Conservation (phyloP, 2,329 filamentous ascomycete species). For the Fulvia fulva region DNA sequence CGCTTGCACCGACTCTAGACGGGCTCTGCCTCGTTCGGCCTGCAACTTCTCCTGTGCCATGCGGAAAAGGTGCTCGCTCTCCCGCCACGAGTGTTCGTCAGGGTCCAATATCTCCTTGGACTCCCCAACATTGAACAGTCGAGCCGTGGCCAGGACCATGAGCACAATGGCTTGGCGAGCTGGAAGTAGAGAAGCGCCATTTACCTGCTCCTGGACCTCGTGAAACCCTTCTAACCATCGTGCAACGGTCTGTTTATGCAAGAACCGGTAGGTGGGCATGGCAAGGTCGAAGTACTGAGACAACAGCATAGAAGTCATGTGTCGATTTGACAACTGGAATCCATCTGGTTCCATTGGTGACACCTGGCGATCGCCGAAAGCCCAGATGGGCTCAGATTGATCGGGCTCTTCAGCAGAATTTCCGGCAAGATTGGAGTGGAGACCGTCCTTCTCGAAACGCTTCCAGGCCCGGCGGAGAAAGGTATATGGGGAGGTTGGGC, state of each 20-base stretch:
- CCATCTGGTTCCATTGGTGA: constrained; percentile 36
- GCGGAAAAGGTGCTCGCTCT: constrained; percentile 30
- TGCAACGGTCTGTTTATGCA: constrained; percentile 43
- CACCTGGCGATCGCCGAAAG: constrained; percentile 48
- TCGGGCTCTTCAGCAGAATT: constrained; percentile 26
- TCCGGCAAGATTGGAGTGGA: not conserved
- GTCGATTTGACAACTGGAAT: constrained; percentile 39
- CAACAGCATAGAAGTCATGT: constrained; percentile 32
- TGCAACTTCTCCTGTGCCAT: constrained; percentile 23
- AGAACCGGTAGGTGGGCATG: constrained; percentile 43
- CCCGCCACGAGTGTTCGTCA: constrained; percentile 18
- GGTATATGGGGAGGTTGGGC: constrained; percentile 26
- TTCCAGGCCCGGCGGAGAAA: constrained; percentile 51
- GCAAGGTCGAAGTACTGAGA: constrained; percentile 42
- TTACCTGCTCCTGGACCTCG: constrained; percentile 39
- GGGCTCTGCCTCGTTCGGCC: constrained; percentile 24
- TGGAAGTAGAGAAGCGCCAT: constrained; percentile 36
- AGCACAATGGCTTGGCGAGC: constrained; percentile 47
- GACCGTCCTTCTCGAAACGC: constrained; percentile 38
- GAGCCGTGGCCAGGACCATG: constrained; percentile 51
- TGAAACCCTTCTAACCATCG: constrained; percentile 47
- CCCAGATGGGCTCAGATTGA: constrained; percentile 46
- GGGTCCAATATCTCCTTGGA: constrained; percentile 9
- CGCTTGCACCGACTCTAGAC: constrained; percentile 39
- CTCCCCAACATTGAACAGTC: constrained; percentile 27